phyloP scores from a whole-genome alignment of 2,329 filamentous ascomycete genomes.

The Myotisia sp. region DNA sequence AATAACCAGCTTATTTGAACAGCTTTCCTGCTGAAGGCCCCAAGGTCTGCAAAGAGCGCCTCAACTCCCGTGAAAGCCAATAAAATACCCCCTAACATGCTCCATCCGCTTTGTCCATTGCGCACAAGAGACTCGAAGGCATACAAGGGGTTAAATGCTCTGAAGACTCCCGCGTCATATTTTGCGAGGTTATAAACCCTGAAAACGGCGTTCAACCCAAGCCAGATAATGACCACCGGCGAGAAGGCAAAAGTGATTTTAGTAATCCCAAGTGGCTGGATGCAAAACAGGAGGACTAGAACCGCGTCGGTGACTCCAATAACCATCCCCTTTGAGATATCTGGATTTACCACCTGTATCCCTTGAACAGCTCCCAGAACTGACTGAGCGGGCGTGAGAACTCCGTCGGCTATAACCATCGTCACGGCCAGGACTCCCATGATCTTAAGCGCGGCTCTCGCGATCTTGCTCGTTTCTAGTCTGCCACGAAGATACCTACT shows the following conservation, averaged over 20 bases:
- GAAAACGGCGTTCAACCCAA: constrained; percentile 38
- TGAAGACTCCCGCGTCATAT: constrained; percentile 37
- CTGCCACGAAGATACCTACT: too few relatives aligned
- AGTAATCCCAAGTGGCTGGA: constrained; percentile 42
- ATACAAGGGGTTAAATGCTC: constrained; percentile 38
- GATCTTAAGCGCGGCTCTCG: background rate
- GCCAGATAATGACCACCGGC: constrained; percentile 44
- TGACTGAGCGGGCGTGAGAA: constrained; percentile 44
- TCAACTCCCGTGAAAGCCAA: constrained; percentile 68
- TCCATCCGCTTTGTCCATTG: constrained; percentile 39
- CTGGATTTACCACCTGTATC: constrained; percentile 11
- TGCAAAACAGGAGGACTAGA: constrained; percentile 38
- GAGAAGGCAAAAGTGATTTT: constrained; percentile 32
- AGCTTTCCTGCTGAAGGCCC: constrained; percentile 45
- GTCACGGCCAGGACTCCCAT: background rate
- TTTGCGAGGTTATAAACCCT: constrained; percentile 27
- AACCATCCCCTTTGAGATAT: constrained; percentile 8
- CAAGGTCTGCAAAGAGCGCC: constrained; percentile 63
- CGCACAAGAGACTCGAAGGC: constrained; percentile 38
- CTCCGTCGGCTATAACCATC: too few relatives aligned
- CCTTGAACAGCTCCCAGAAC: constrained; percentile 44
- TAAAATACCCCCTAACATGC: constrained; percentile 47
- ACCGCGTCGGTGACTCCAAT: constrained; percentile 11
- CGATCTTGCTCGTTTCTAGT: background rate
- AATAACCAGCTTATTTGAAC: constrained; percentile 61